These are phyloP conservation scores for Paramecium sonneborni DNA, from an alignment of 73 alveolate species.

Conservation along the genomic window DNA sequence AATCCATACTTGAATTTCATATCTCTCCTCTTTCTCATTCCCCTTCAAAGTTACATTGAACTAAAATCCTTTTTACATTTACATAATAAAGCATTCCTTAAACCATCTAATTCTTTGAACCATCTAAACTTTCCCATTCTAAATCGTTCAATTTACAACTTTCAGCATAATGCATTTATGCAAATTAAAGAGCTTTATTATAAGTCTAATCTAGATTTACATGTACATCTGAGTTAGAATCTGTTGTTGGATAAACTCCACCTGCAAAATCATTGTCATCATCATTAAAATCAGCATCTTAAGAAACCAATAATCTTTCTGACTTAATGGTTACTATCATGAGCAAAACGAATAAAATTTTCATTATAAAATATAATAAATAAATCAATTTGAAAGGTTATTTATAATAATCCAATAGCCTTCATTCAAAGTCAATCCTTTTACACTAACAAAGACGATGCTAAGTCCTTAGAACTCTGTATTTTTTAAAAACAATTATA, in stretches of 20 bases:
- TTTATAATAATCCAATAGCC: not conserved
- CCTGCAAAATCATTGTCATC: not conserved
- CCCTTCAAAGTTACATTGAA: not conserved
- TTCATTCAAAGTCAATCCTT: not conserved
- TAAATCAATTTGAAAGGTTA: not conserved
- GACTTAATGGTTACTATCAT: not conserved
- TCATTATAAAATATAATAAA: not conserved
- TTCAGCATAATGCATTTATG: not conserved
- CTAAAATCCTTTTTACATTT: not conserved
- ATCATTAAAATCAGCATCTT: not conserved
- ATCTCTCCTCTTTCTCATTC: not conserved
- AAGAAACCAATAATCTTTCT: not conserved
- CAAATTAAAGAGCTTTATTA: constrained; percentile 9
- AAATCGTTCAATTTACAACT: not conserved
- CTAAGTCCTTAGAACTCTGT: not conserved
- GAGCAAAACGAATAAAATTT: not conserved
- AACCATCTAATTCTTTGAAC: not conserved
- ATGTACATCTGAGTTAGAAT: not conserved
- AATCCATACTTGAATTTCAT: constrained; percentile 9
- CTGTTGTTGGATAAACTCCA: not conserved
- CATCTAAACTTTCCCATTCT: not conserved
- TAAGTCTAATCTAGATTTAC: not conserved
- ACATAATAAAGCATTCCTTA: constrained; percentile 18
- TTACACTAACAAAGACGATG: not conserved
- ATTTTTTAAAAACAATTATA: not conserved